These are phyloP conservation scores for Plasmodium cynomolgi DNA, from an alignment of 169 alveolate genomes.

Conservation along the genomic window DNA sequence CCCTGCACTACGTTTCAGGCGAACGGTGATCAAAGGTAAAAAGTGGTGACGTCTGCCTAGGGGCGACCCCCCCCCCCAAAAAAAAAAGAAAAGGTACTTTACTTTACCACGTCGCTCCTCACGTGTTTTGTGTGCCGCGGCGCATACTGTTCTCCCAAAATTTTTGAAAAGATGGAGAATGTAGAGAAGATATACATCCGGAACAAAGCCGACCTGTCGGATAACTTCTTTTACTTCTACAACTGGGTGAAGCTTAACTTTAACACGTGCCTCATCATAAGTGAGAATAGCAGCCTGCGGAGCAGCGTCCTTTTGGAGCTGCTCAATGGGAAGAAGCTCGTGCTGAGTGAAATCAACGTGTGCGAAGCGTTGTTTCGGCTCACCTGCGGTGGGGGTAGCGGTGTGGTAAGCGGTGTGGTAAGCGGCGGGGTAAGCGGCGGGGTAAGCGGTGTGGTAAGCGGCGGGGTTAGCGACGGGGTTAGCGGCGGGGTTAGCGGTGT, in stretches of 20 bases:
- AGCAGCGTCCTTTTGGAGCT: constrained; percentile 9
- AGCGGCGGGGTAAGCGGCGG: background rate
- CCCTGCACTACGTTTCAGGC: background rate
- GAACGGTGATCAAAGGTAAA: background rate
- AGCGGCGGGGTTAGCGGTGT: background rate
- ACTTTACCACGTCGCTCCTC: background rate
- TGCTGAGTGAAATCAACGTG: constrained; percentile 13
- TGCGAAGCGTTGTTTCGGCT: constrained; percentile 48
- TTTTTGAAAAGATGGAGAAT: background rate
- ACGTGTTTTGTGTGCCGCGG: background rate
- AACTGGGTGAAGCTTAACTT: constrained; percentile 35
- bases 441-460: background rate
- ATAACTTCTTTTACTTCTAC: constrained; percentile 16
- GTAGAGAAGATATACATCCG: constrained; percentile 37
- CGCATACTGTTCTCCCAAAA: background rate
- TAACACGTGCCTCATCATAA: constrained; percentile 14
- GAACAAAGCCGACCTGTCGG: constrained; percentile 5
- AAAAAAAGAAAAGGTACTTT: too few relatives aligned
- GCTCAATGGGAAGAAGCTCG: background rate
- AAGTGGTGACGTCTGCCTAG: background rate
- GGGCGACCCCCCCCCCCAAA: background rate
- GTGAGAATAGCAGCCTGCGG: constrained; percentile 30
- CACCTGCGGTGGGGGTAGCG: background rate
- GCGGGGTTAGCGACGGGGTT: background rate
- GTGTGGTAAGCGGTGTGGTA: background rate